Base-by-base conservation (phyloP, 2,329 filamentous ascomycete species). In the Colletotrichum sublineola region DNA sequence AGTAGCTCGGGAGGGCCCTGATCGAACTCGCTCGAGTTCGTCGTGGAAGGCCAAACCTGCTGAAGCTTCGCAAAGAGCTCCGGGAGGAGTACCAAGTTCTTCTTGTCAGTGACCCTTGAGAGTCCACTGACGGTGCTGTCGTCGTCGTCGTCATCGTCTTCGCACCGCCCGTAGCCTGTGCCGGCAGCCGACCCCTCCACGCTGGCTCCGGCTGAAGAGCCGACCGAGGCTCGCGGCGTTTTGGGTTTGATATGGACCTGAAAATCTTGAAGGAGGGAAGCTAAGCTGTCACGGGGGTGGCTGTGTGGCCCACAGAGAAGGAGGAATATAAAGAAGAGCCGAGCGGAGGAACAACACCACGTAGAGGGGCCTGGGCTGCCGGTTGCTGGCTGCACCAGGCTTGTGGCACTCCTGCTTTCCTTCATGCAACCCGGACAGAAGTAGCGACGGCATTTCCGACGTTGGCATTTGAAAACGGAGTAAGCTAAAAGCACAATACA, bases 291-390 rank as follows among this genome's bases (percentile, higher is more conserved):
- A 9, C 15, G 5, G 3, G 24, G 40, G 18, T 71, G 68, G 24
- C 5, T 9, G 8, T 29, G 14, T 2, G 68, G 56, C 3, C 68
- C 68, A 14, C 68, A 71, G 4, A 71, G 57, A 14, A 71, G 48
- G 12, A 33, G 40, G 24, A 67, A 68, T 20, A 68, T 58, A 14
- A 56, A 42, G 56, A 71, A 71, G 29, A 67, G 57, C 6, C 68
- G 68, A 8, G 55, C 67, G 76, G 83, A 81, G 24, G 76, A 71
- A 29, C 79, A 79, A 56, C 86, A 84, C 67, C 67, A 70, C n/a
- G 9, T 12, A 3, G 42, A 55, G 0, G 12, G 24, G 12, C 20
- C 11, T 48, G 33, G n/a, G 33, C 33, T 8, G 12, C 8, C 3
- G 29, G 42, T 4, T 11, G 18, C 2, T 15, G n/a, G 42, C 56